A percentile compares a stretch with the other conserved stretches of the same genome.
phyloP scores from a whole-genome alignment of 345 rosid genomes.

The Bretschneidera sinensis region DNA sequence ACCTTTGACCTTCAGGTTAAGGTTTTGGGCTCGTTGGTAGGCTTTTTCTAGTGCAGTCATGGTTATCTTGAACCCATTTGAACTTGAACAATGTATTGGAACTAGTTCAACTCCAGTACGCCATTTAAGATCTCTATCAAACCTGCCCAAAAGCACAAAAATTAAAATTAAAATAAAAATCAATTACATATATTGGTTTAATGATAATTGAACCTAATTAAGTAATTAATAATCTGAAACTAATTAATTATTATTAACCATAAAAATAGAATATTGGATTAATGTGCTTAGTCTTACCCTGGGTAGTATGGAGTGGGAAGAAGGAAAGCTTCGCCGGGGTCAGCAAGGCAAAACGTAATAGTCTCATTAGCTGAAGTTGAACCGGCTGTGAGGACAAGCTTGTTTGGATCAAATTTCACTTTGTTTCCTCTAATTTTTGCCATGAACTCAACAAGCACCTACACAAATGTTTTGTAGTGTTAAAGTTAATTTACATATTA shows the following conservation, averaged over 20 bases:
- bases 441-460: conserved; percentile 72
- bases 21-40: conserved; percentile 43
- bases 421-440: conserved; percentile 57
- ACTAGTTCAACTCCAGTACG: conserved; percentile 59
- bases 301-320: conserved; percentile 91
- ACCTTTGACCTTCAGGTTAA: conserved; percentile 58
- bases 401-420: conserved; percentile 58
- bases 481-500: background rate
- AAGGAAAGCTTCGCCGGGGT: conserved; percentile 86
- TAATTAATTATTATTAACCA: too few relatives aligned
- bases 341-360: conserved; percentile 77
- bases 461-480: background rate
- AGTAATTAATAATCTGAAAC: too few relatives aligned
- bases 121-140: conserved; percentile 88
- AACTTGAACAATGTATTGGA: conserved; percentile 52
- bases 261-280: too few relatives aligned
- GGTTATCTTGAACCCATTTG: conserved; percentile 52
- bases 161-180: too few relatives aligned
- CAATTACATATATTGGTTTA: too few relatives aligned
- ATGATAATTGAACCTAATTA: too few relatives aligned
- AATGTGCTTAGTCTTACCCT: too few relatives aligned
- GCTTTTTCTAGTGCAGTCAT: conserved; percentile 61
- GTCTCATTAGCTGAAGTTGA: conserved; percentile 92
- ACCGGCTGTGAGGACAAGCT: conserved; percentile 81
- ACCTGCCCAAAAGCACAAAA: conserved; percentile 27